Conservation (phyloP, 164 flowering plant genomes). For the Annona cherimola region DNA sequence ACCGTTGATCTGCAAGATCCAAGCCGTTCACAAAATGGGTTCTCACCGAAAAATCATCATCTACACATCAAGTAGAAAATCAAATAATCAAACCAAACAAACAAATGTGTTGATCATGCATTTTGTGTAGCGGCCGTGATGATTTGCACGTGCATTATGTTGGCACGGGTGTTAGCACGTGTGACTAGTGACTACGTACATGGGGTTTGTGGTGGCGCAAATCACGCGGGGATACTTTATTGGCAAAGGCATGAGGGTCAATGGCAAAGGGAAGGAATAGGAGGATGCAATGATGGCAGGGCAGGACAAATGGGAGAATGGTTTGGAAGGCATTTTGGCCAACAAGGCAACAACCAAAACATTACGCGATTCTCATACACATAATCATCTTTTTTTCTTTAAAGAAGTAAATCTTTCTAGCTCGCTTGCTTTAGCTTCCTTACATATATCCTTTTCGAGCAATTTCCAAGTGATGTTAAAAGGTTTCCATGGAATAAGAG, state of each 20-base stretch:
- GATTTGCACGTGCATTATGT: background rate
- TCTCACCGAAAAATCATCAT: background rate
- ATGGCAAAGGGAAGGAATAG: background rate
- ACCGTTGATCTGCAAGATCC: background rate
- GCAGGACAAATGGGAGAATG: background rate
- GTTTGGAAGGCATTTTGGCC: background rate
- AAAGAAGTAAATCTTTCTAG: no score
- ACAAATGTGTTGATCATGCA: background rate
- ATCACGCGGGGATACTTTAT: background rate
- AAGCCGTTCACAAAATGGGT: background rate
- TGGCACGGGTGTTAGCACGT: background rate
- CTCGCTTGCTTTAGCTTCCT: background rate
- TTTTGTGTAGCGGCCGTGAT: background rate
- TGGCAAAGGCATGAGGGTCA: background rate
- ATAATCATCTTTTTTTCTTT: no score
- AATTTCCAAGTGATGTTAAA: slow-evolving; percentile 5
- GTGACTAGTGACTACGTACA: background rate
- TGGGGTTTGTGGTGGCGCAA: background rate
- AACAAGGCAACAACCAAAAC: background rate
- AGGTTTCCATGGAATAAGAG: slow-evolving; percentile 6
- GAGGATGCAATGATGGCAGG: background rate
- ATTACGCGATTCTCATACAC: background rate
- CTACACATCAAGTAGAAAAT: background rate
- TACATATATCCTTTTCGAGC: slow-evolving; percentile 3
- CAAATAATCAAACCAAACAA: background rate